Evolutionary conservation across 108 stramenopile species (phyloP).

Genomic region (Cyclostephanos tholiformis): DNA sequence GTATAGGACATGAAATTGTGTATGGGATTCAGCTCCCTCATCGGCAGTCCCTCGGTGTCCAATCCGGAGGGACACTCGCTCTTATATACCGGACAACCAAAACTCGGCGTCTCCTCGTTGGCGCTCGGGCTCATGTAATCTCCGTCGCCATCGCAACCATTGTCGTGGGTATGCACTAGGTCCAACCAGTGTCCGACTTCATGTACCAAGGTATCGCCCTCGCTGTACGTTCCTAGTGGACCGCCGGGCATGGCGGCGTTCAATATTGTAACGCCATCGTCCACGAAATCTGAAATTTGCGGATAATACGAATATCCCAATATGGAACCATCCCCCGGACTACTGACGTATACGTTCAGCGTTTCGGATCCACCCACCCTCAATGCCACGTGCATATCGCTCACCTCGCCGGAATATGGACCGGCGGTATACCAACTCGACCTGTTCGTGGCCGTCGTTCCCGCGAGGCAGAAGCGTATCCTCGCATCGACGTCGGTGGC

Average conservation of each 20-base stretch:
- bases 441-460: neutral
- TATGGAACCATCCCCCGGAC: neutral
- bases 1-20: slow-evolving; percentile 35
- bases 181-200: slow-evolving; percentile 43
- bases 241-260: slow-evolving; percentile 16
- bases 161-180: slow-evolving; percentile 16
- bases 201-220: slow-evolving; percentile 32
- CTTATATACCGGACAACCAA: too few relatives aligned
- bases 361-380: slow-evolving; percentile 9
- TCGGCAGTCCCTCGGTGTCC: neutral
- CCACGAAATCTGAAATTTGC: neutral
- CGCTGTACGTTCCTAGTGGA: neutral
- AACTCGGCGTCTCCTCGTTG: too few relatives aligned
- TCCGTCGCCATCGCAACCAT: neutral
- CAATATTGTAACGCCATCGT: slow-evolving; percentile 26
- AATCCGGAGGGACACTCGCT: too few relatives aligned
- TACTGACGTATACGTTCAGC: slow-evolving; percentile 27
- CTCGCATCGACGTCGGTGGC: neutral
- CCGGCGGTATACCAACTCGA: neutral
- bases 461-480: neutral
- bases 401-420: neutral
- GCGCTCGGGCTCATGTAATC: too few relatives aligned
- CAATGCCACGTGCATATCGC: neutral
- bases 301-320: slow-evolving; percentile 22
- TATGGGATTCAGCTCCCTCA: slow-evolving; percentile 21